Percentiles rank a stretch among this genome's conserved stretches.
These are phyloP conservation scores for Diaporthe batatas DNA, from an alignment of 2,329 filamentous ascomycete species.

Conservation along the genomic window DNA sequence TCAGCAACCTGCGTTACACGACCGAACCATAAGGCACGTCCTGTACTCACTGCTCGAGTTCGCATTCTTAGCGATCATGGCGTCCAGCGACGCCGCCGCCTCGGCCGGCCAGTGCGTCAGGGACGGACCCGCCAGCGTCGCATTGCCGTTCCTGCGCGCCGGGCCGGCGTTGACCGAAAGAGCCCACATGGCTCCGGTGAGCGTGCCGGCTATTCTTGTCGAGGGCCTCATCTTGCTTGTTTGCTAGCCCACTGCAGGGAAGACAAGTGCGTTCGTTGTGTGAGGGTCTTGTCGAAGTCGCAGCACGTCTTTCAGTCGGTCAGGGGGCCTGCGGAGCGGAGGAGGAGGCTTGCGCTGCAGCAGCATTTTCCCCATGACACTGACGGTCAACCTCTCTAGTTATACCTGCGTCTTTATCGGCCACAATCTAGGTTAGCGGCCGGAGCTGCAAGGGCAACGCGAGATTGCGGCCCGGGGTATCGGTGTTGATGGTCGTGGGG, in stretches of 20 bases:
- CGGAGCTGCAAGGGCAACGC: slow-evolving; percentile 21
- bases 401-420: slow-evolving; percentile 19
- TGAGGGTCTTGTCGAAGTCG: background rate
- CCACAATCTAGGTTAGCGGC: slow-evolving; percentile 3
- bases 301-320: background rate
- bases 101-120: slow-evolving; percentile 53
- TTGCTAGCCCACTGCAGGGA: background rate
- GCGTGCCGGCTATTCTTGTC: slow-evolving; percentile 20
- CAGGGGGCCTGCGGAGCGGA: background rate
- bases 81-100: slow-evolving; percentile 52
- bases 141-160: slow-evolving; percentile 18
- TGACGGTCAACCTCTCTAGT: background rate
- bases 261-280: background rate
- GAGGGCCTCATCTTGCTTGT: slow-evolving; percentile 21
- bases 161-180: slow-evolving; percentile 21
- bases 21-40: too few species aligned
- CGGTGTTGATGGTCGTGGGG: slow-evolving; percentile 19
- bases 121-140: slow-evolving; percentile 41
- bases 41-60: slow-evolving; percentile 48
- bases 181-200: slow-evolving; percentile 30
- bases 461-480: slow-evolving; percentile 30
- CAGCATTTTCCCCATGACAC: background rate
- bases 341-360: background rate
- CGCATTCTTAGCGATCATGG: slow-evolving; percentile 56
- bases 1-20: background rate